These are phyloP conservation scores for Rhizodiscina lignyota DNA, from an alignment of 495 filamentous ascomycete genomes.

Conservation along the genomic window DNA sequence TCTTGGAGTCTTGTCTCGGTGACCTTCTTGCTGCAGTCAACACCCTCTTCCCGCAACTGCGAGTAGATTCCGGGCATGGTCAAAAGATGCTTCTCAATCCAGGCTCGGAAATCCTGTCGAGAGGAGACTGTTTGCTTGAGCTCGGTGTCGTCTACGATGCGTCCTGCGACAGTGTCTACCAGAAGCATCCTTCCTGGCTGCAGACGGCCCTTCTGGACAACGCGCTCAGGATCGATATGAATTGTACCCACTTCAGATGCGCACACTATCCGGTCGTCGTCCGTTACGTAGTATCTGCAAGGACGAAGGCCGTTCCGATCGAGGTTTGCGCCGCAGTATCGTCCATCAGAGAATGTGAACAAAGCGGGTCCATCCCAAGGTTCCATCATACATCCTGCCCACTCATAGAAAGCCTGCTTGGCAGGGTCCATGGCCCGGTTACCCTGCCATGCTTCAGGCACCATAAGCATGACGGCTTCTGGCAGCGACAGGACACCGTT, in stretches of 20 bases:
- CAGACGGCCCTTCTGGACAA: constrained; percentile 88
- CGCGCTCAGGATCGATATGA: constrained; percentile 70
- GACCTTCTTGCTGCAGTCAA: constrained; percentile 47
- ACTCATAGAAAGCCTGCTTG: constrained; percentile 98
- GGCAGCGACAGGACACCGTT: constrained; percentile 95
- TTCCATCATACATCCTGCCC: constrained; percentile 99
- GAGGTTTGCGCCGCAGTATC: constrained; percentile 97
- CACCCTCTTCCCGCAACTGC: constrained; percentile 35
- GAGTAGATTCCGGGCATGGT: constrained; percentile 60
- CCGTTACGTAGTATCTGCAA: constrained; percentile 95
- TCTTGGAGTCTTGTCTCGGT: constrained; percentile 65
- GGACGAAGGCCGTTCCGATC: constrained; percentile 94
- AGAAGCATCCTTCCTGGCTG: constrained; percentile 96
- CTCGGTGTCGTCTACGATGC: constrained; percentile 91
- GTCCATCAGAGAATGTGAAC: constrained; percentile 95
- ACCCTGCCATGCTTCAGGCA: constrained; percentile 97
- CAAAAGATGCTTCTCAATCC: constrained; percentile 79
- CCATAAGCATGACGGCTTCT: constrained; percentile 98
- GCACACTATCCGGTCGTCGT: constrained; percentile 96
- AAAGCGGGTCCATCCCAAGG: constrained; percentile 97
- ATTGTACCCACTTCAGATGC: constrained; percentile 97
- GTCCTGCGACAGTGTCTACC: constrained; percentile 86
- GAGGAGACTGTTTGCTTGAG: constrained; percentile 78
- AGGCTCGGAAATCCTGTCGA: constrained; percentile 72
- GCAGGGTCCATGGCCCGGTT: constrained; percentile 82